A percentile compares a stretch with the other conserved stretches of the same genome.
phyloP scores from a whole-genome alignment of 495 filamentous ascomycete genomes.

The Friedmanniomyces endolithicus region DNA sequence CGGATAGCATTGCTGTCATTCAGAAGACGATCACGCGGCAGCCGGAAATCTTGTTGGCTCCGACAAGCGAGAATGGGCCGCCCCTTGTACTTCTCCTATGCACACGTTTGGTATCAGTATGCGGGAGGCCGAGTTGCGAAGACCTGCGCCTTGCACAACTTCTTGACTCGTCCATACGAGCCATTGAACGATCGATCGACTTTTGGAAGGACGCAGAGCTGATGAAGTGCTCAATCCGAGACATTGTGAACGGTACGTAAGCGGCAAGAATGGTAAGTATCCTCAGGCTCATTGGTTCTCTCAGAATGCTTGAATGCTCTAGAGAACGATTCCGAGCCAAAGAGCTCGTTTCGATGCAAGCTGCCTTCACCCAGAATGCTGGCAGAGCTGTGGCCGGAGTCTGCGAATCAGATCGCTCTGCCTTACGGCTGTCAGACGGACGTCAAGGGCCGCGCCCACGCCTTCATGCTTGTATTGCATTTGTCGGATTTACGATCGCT shows the following conservation, averaged over 20 bases:
- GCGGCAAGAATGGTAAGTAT: slow-evolving; percentile 1
- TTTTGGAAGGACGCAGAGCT: slow-evolving; percentile 18
- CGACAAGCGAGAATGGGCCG: slow-evolving; percentile 29
- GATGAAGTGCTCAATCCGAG: slow-evolving; percentile 16
- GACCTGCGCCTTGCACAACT: slow-evolving; percentile 4
- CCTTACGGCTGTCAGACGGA: slow-evolving; percentile 23
- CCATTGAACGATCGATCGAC: background rate
- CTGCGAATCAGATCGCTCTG: slow-evolving; percentile 21
- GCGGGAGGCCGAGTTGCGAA: slow-evolving; percentile 6
- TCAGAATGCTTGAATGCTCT: slow-evolving; percentile 6
- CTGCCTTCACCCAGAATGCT: slow-evolving; percentile 24
- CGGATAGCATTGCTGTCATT: slow-evolving; percentile 60
- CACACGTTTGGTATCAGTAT: slow-evolving; percentile 40
- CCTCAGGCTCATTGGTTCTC: background rate
- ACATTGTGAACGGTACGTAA: slow-evolving; percentile 27
- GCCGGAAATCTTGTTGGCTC: slow-evolving; percentile 53
- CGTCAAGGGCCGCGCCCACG: slow-evolving; percentile 15
- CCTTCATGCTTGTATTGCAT: slow-evolving; percentile 19
- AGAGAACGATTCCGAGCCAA: background rate
- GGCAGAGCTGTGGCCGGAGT: slow-evolving; percentile 23
- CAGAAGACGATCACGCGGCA: slow-evolving; percentile 58
- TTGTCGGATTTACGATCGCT: background rate
- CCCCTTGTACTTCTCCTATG: slow-evolving; percentile 74
- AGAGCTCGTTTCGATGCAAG: background rate
- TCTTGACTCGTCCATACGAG: background rate